phyloP scores from a whole-genome alignment of 2,329 filamentous ascomycete genomes.

The Alternaria rosae region DNA sequence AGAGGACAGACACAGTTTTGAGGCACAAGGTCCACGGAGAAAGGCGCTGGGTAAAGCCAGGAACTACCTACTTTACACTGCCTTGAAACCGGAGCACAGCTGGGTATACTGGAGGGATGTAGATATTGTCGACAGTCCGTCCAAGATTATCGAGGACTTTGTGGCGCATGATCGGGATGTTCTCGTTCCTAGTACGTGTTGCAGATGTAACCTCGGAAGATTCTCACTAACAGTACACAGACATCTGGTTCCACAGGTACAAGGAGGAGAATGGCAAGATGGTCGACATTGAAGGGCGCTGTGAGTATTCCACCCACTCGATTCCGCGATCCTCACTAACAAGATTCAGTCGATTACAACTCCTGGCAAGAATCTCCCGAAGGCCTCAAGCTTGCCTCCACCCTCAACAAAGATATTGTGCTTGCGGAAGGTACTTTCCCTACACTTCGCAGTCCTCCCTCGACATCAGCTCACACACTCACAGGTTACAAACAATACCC shows the following conservation, averaged over 20 bases:
- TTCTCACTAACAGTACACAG: slow-evolving; percentile 56
- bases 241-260: slow-evolving; percentile 97
- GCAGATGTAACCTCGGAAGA: neutral
- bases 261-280: slow-evolving; percentile 67
- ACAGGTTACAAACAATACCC: slow-evolving; percentile 90
- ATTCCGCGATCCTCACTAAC: neutral
- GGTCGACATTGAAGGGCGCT: slow-evolving; percentile 90
- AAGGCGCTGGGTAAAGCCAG: slow-evolving; percentile 89
- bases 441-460: neutral
- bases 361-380: slow-evolving; percentile 96
- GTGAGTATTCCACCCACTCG: slow-evolving; percentile 59
- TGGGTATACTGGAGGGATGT: slow-evolving; percentile 99
- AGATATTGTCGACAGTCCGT: slow-evolving; percentile 90
- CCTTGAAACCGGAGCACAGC: slow-evolving; percentile 90
- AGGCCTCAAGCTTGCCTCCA: slow-evolving; percentile 75
- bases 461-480: neutral
- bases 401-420: slow-evolving; percentile 79
- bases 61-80: slow-evolving; percentile 86
- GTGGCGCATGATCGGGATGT: slow-evolving; percentile 93
- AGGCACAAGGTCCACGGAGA: slow-evolving; percentile 85
- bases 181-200: slow-evolving; percentile 84
- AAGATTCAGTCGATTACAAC: slow-evolving; percentile 85
- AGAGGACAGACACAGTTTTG: slow-evolving; percentile 82
- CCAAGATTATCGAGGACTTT: slow-evolving; percentile 90
- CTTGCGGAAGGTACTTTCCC: slow-evolving; percentile 79